Evolutionary conservation across 2,329 filamentous ascomycete genomes (phyloP).

Genomic region (Fusarium liriodendri): DNA sequence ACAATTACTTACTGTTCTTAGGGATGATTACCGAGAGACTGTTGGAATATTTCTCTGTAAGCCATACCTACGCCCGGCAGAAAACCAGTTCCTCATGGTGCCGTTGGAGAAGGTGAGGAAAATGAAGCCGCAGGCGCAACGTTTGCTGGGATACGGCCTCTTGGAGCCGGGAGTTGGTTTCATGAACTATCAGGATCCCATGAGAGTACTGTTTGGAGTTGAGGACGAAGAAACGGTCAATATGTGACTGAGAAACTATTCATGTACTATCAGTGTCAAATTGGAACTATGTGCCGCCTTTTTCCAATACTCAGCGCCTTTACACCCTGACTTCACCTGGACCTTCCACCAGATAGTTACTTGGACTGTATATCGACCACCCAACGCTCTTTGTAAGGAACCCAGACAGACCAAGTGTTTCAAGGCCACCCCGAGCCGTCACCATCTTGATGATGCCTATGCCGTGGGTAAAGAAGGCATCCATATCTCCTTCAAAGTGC

Average conservation of each 20-base stretch:
- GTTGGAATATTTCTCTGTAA: conserved; percentile 29
- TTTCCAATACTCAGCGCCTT: not conserved
- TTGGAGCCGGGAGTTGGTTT: conserved; percentile 18
- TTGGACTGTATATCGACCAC: conserved; percentile 6
- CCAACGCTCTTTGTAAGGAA: conserved; percentile 15
- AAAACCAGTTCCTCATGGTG: conserved; percentile 30
- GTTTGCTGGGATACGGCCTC: conserved; percentile 19
- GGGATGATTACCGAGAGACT: conserved; percentile 17
- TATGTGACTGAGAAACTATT: not conserved
- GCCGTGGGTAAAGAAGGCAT: conserved; percentile 3
- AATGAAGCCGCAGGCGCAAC: conserved; percentile 22
- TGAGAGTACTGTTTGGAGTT: conserved; percentile 23
- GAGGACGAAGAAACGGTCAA: conserved; percentile 25
- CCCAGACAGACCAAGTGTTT: conserved; percentile 16
- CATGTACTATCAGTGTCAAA: not conserved
- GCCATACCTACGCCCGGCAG: conserved; percentile 18
- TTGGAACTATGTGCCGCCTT: not conserved
- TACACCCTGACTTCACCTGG: not conserved
- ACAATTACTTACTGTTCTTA: accelerated
- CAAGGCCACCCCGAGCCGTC: conserved; percentile 1
- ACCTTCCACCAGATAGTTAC: not conserved
- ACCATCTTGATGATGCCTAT: conserved; percentile 22
- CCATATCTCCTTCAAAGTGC: conserved; percentile 20
- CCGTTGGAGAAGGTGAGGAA: conserved; percentile 10
- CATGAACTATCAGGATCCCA: conserved; percentile 30